Base-by-base conservation (phyloP, 371 early-diverging fungal species). In the Choanephora cucurbitarum region DNA sequence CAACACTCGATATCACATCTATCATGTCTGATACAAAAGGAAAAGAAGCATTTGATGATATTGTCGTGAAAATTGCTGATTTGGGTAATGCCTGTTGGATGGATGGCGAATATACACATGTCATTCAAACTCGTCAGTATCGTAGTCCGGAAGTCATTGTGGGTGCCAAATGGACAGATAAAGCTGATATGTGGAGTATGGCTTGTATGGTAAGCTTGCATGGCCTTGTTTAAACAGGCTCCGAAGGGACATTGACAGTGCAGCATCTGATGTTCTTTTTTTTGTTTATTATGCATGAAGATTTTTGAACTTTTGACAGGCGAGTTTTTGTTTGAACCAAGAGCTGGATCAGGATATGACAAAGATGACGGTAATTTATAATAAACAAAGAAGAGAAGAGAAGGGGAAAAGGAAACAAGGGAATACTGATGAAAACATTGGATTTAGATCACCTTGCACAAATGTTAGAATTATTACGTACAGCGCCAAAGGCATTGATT, bases 101-200 rank as follows among this genome's bases (percentile, higher is more conserved):
- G 13, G 84, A 96, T 63, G 89, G 94, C 34, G 95, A 95, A 60
- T 94, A 94, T 58, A 94, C 95, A 0, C 90, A 91, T 58, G 94
- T 97, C 60, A 97, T 99, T 58, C 98, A 97, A 69, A 98, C 99
- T 40, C 86, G 99, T 52, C 98, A 97, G 71, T 99, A 99, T 63
- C 89, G 99, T 49, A 88, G 94, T 15, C 99, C 99, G 9, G 99
- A 99, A 70, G 98, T 96, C n/a, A 95, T 98, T 58, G 80, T 98
- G 2, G 99, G 99, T 9, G 84, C 88, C 34, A 84, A 84, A 39
- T 99, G 97, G 90, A 90, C 91, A 41, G 74, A 86, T 19, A 82
- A 87, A 42, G 91, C 96, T 6, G 99, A 99, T 71, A 88, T 97
- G 44, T 97, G 99, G 98, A 92, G 93, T 55, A 77, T 94, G 55